These are phyloP conservation scores for Diutina pseudorugosa DNA, from an alignment of 1,139 yeast genomes.

Conservation along the genomic window DNA sequence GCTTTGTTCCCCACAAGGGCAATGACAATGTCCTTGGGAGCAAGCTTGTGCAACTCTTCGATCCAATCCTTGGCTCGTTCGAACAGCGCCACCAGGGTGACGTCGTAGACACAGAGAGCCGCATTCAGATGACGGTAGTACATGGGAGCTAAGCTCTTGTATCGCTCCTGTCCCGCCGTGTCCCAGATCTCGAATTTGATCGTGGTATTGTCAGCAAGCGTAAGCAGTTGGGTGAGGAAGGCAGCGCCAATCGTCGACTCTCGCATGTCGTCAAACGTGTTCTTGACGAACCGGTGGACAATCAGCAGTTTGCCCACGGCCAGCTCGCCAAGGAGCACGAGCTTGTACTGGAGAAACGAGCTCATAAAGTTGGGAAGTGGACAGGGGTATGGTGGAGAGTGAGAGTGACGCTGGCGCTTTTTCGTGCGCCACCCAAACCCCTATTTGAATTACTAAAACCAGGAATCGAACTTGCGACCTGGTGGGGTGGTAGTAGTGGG, in stretches of 20 bases:
- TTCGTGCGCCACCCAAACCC: background rate
- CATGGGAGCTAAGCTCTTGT: constrained; percentile 11
- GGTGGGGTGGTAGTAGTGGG: too few species aligned
- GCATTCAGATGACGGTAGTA: constrained; percentile 11
- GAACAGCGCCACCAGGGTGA: constrained; percentile 48
- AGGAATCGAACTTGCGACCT: too few species aligned
- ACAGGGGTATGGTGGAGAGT: background rate
- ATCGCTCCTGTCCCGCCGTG: constrained; percentile 11
- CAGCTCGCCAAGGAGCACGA: constrained; percentile 34
- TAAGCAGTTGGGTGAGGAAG: constrained; percentile 75
- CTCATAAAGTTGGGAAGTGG: background rate
- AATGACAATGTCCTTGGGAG: constrained; percentile 71
- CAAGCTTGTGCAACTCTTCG: constrained; percentile 86
- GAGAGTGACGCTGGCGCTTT: background rate
- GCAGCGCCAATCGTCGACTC: constrained; percentile 98
- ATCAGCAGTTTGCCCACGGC: constrained; percentile 37
- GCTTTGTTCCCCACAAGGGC: constrained; percentile 46
- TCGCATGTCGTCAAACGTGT: constrained; percentile 85
- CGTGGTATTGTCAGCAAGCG: constrained; percentile 8
- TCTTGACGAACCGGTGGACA: constrained; percentile 29
- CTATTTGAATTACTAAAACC: too few species aligned
- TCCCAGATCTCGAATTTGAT: constrained; percentile 11
- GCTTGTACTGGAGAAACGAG: constrained; percentile 15
- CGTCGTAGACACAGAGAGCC: constrained; percentile 10
- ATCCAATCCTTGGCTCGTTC: constrained; percentile 94